A percentile compares a stretch with the other conserved stretches of the same genome.
Evolutionary conservation across 768 basidiomycete species (phyloP).

Genomic region (Clathrus columnatus): DNA sequence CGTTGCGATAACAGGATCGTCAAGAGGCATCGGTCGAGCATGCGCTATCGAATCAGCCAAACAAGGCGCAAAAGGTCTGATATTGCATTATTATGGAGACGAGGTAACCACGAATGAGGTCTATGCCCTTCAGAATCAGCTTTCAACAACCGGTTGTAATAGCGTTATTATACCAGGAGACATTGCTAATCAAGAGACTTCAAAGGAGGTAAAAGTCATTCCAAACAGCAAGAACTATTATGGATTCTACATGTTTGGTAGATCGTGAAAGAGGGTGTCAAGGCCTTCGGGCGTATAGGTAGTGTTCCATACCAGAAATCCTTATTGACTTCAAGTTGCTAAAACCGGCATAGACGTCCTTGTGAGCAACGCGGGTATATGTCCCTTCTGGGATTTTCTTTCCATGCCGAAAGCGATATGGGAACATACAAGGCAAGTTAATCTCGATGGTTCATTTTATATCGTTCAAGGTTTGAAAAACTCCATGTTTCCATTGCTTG

Average conservation of each 20-base stretch:
- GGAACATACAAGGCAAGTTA: constrained; percentile 59
- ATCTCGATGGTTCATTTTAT: constrained; percentile 71
- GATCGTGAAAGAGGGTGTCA: constrained; percentile 55
- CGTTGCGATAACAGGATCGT: constrained; percentile 66
- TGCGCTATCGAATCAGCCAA: constrained; percentile 58
- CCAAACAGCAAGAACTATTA: background rate
- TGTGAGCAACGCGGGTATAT: constrained; percentile 58
- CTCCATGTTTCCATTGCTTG: background rate
- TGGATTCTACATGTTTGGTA: constrained; percentile 17
- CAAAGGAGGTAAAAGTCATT: constrained; percentile 35
- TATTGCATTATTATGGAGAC: constrained; percentile 64
- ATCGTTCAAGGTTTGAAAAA: constrained; percentile 45
- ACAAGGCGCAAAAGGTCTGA: constrained; percentile 54
- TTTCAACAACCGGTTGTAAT: constrained; percentile 29
- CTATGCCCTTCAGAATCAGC: constrained; percentile 34
- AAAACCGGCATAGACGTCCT: constrained; percentile 30
- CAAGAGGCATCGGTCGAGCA: constrained; percentile 63
- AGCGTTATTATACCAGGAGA: constrained; percentile 54
- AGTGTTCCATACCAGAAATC: constrained; percentile 25
- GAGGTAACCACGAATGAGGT: constrained; percentile 43
- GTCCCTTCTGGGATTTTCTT: constrained; percentile 69
- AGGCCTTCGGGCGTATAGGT: constrained; percentile 57
- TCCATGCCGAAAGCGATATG: constrained; percentile 57
- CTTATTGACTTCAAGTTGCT: constrained; percentile 1
- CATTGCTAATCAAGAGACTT: constrained; percentile 49